A percentile compares a stretch with the other conserved stretches of the same genome.
phyloP scores from a whole-genome alignment of 2,329 filamentous ascomycete species.

The Penicillium sp. region DNA sequence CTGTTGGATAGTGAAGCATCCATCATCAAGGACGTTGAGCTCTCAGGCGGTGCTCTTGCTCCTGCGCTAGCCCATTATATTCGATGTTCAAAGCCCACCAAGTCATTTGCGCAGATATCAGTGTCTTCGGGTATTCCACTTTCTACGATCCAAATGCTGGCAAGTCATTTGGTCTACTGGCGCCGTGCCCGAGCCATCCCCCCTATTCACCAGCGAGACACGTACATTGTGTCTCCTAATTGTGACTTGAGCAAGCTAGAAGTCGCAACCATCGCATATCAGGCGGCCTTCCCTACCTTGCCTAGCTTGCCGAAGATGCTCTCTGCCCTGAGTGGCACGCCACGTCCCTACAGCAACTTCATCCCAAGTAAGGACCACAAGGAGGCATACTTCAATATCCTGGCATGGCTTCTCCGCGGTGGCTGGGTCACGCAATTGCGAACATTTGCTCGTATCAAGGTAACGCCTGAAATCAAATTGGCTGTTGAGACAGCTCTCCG shows the following conservation, averaged over 20 bases:
- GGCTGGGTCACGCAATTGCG: slow-evolving; percentile 93
- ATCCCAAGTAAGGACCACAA: slow-evolving; percentile 87
- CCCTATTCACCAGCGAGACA: slow-evolving; percentile 83
- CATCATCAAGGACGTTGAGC: slow-evolving; percentile 66
- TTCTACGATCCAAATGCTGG: slow-evolving; percentile 79
- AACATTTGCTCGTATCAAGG: slow-evolving; percentile 85
- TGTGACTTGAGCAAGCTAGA: slow-evolving; percentile 72
- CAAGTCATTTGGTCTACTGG: slow-evolving; percentile 94
- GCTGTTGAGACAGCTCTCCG: slow-evolving; percentile 72
- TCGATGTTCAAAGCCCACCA: slow-evolving; percentile 58
- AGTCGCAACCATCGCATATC: slow-evolving; percentile 68
- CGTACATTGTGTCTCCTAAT: slow-evolving; percentile 88
- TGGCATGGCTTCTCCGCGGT: slow-evolving; percentile 88
- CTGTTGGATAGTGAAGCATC: slow-evolving; percentile 80
- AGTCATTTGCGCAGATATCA: slow-evolving; percentile 71
- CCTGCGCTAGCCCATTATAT: slow-evolving; percentile 73
- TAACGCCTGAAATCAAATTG: slow-evolving; percentile 77
- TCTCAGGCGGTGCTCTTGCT: slow-evolving; percentile 72
- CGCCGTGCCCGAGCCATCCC: slow-evolving; percentile 87
- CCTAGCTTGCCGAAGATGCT: slow-evolving; percentile 84
- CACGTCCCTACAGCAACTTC: slow-evolving; percentile 77
- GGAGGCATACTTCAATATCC: slow-evolving; percentile 80
- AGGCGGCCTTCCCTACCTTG: slow-evolving; percentile 75
- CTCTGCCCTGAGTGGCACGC: slow-evolving; percentile 74
- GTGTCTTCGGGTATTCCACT: slow-evolving; percentile 63